Evolutionary conservation across 768 basidiomycete species (phyloP).

Genomic region (Inosperma sp.): DNA sequence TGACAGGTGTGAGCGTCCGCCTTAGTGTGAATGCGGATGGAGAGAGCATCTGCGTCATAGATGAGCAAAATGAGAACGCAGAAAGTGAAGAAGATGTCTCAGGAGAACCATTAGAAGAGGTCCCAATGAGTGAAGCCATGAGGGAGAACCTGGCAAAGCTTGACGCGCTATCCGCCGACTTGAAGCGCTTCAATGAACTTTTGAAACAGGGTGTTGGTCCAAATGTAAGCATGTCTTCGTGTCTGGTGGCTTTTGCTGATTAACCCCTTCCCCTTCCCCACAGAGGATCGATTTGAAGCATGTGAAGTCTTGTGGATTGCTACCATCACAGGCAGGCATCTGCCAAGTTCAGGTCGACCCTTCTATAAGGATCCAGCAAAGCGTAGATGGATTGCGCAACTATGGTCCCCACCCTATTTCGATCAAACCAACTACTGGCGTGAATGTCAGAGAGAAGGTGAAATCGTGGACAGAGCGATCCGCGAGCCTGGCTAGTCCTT

Average conservation of each 20-base stretch:
- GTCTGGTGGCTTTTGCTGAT: neutral
- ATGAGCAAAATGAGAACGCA: neutral
- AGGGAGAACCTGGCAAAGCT: constrained; percentile 18
- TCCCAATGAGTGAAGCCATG: neutral
- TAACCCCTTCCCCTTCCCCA: neutral
- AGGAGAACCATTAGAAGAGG: neutral
- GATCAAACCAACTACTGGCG: neutral
- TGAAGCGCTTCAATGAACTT: constrained; percentile 20
- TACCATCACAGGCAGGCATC: constrained; percentile 6
- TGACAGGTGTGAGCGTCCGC: neutral
- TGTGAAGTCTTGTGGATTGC: constrained; percentile 16
- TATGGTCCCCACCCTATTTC: neutral
- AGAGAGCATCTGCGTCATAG: constrained; percentile 1
- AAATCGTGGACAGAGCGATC: constrained; percentile 4
- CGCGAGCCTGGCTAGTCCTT: neutral
- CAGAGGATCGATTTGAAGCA: constrained; percentile 12
- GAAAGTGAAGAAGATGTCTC: constrained; percentile 6
- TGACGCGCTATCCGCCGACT: constrained; percentile 19
- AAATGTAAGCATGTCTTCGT: neutral
- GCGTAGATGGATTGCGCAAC: neutral
- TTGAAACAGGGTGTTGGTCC: constrained; percentile 10
- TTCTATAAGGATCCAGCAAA: neutral
- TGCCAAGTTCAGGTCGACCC: neutral
- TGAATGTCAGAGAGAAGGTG: neutral
- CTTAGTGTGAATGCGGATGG: constrained; percentile 6